Base-by-base conservation (phyloP, 148 eudicot species). In the Spergularia marina region DNA sequence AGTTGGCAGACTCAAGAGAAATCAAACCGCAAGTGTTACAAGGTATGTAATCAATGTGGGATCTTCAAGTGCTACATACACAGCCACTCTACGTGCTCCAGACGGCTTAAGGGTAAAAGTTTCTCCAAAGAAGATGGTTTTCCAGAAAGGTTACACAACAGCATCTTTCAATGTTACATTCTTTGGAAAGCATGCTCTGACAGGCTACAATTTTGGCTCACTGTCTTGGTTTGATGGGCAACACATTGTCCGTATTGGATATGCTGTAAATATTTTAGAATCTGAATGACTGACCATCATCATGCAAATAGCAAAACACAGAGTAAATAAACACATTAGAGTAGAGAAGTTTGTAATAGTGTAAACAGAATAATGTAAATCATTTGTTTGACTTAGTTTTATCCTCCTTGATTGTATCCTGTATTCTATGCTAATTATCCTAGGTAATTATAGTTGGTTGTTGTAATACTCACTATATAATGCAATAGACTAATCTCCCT, bases 171-270 rank as follows among this genome's bases (percentile, higher is more conserved):
- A 73, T 14, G 82, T 87, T 49, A 76, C 86, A 56, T 87, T 89
- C 78, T 59, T 68, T 40, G 85, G 82, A 10, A 83, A 81, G 11
- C 61, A 73, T n/a, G 89, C 91, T 67, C 61, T 36, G 5, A 84
- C 44, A 76, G 93, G 93, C 10, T 89, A 89, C 70, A 87, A 87
- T 54, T 89, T 72, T 78, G 93, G 93, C 10, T 73, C 83, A 39
- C 6, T 89, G 1, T 84, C 77, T 51, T 89, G 91, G 93, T 82
- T 72, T 39, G 91, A 89, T 77, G 88, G 89, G 17, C 66, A 49
- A 20, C 93, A 87, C 40, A 25, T 20, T 1, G 93, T 86, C 17
- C 85, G 84, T 4, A 58, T 75, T 25, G 88, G 82, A 47, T 87
- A 81, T 82, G 89, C 91, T 68, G 89, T 89, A 62, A 87, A 89